A percentile compares a stretch with the other conserved stretches of the same genome.
Evolutionary conservation across 805 yeast species (phyloP).

Genomic region (Candida odintsovae): DNA sequence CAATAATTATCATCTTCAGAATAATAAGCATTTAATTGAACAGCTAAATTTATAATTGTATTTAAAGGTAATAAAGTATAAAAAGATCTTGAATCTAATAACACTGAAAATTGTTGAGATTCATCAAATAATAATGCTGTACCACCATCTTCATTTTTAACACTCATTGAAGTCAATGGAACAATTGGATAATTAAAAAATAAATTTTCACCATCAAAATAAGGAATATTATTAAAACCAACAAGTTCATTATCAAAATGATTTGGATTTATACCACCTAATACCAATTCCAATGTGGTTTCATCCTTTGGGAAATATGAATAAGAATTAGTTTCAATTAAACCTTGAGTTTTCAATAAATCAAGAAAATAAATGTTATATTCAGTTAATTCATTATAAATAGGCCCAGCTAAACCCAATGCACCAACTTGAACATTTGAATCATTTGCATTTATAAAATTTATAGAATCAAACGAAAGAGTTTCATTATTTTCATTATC

Average conservation of each 20-base stretch:
- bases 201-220: constrained; percentile 14
- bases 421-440: constrained; percentile 36
- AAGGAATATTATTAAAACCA: constrained; percentile 45
- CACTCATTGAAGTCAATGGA: constrained; percentile 40
- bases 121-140: constrained; percentile 3
- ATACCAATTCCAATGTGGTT: constrained; percentile 33
- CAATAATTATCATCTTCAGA: constrained; percentile 41
- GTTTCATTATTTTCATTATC: not conserved
- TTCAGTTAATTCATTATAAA: not conserved
- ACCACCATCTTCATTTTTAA: constrained; percentile 34
- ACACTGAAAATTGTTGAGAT: constrained; percentile 34
- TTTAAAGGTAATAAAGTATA: constrained; percentile 50
- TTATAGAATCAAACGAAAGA: constrained; percentile 12
- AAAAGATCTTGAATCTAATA: constrained; percentile 50
- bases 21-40: constrained; percentile 65
- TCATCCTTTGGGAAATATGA: constrained; percentile 32
- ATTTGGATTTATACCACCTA: constrained; percentile 54
- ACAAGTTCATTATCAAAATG: constrained; percentile 42
- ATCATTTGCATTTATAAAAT: constrained; percentile 34
- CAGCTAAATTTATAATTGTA: constrained; percentile 53
- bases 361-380: constrained; percentile 26
- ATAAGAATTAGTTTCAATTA: constrained; percentile 35
- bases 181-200: constrained; percentile 38
- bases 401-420: constrained; percentile 37
- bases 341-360: constrained; percentile 23